Evolutionary conservation across 257 asterid genomes (phyloP).

Genomic region (Fraxinus pennsylvanica): DNA sequence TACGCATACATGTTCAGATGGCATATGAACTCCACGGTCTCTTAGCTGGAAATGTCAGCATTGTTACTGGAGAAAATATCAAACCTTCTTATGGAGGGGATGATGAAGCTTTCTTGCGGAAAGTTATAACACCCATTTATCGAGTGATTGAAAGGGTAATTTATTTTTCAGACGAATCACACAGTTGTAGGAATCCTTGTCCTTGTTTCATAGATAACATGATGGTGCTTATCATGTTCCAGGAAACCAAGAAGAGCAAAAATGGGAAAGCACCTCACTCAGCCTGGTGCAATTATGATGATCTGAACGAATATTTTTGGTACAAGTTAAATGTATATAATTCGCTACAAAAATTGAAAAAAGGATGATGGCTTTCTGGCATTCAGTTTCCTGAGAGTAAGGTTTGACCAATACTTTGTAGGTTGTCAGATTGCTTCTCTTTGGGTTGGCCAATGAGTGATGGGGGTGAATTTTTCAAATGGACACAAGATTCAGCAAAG

Average conservation of each 20-base stretch:
- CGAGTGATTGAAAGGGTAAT: slow-evolving; percentile 86
- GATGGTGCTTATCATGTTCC: slow-evolving; percentile 32
- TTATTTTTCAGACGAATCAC: slow-evolving; percentile 20
- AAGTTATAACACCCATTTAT: slow-evolving; percentile 87
- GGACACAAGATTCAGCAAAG: slow-evolving; percentile 50
- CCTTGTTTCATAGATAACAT: slow-evolving; percentile 23
- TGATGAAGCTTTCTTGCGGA: slow-evolving; percentile 82
- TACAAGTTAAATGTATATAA: slow-evolving; percentile 25
- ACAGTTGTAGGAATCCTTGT: slow-evolving; percentile 12
- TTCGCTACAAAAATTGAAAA: too few species aligned
- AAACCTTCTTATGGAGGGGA: slow-evolving; percentile 99
- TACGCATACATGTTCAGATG: slow-evolving; percentile 56
- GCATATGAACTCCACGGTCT: slow-evolving; percentile 99
- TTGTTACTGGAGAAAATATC: slow-evolving; percentile 97
- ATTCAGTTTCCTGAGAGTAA: slow-evolving; percentile 26
- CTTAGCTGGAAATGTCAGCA: slow-evolving; percentile 97
- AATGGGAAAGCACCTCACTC: slow-evolving; percentile 90
- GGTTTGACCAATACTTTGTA: slow-evolving; percentile 37
- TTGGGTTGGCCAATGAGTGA: slow-evolving; percentile 99
- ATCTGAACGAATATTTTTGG: slow-evolving; percentile 95
- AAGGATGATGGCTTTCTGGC: background rate
- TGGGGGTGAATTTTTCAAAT: slow-evolving; percentile 89
- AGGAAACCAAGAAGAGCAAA: slow-evolving; percentile 81
- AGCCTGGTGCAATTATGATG: slow-evolving; percentile 97
- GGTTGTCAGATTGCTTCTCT: slow-evolving; percentile 88